Evolutionary conservation across 306 rosid species (phyloP), one percentile per base, ranked within the genome.

Genomic region (Lathyrus sativus): DNA sequence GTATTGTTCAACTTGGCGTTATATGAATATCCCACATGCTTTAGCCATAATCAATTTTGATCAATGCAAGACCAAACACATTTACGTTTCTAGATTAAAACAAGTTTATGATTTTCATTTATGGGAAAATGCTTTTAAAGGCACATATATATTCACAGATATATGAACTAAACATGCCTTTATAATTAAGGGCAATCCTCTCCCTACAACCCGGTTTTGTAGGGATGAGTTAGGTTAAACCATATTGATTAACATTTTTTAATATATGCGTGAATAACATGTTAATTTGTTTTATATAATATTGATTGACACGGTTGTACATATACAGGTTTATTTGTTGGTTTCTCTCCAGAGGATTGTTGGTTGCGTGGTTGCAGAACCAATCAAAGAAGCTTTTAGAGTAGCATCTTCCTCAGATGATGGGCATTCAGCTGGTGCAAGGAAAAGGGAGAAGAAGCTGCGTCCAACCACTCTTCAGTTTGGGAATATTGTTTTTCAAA

Each of bases 301-400:
- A 57, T 18, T 65, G 11, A 15, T 60, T 60, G 26, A 11, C 11
- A 44, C 37, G 4, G 7, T 45, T 9, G 39, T 44, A 3, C 28
- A 15, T 38, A 70, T 80, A 65, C 87, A 91, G 90, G 88, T 81
- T 12, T 89, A 84, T 78, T 75, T 92, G 66, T 92, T 83, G 38
- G 80, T 89, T 68, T 83, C 80, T 43, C 81, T 68, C 3, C 85
- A 75, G 31, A 83, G 85, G 78, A 65, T 92, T 70, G 80, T 73
- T 33, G 91, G 92, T 9, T 89, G 96, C 58, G 64, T 84, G 31
- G 78, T 89, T 72, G 92, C 81, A 0, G 91, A 92, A 60, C 91
- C 91, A 62, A 88, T 87, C 70, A 66, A 76, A 67, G 76, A 89
- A 70, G 98, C 96, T 44, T 84, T 87, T 78, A 81, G 74, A 71